Evolutionary conservation across 805 yeast genomes (phyloP), one percentile per base, ranked within the genome.

Genomic region (Starmera caribaea): DNA sequence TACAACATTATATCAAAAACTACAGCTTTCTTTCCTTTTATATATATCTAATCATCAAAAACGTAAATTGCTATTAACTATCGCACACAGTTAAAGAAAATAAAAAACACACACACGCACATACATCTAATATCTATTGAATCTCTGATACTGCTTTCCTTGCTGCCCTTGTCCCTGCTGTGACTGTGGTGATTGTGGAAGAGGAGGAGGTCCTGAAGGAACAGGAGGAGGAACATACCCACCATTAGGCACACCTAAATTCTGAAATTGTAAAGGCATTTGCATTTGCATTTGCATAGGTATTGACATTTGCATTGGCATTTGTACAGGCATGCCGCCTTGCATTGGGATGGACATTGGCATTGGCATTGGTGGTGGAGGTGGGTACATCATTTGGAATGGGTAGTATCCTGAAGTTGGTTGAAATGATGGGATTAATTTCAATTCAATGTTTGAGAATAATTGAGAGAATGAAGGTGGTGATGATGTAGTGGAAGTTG

Each of bases 381-480:
- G 32, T 15, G 40, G 37, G 21, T 38, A 33, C 16, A 42, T 42
- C 37, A 51, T 43, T 35, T 53, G 58, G 21, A 51, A 41, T 34
- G 49, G 44, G 26, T 39, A 43, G 37, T 41, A 45, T 10, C 26
- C 17, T 36, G 47, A 30, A 39, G 43, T 32, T 40, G 45, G 16
- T 37, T 41, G 8, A 16, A 36, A 30, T 28, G 41, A 39, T 10
- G 40, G 24, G 11, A 34, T 16, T 30, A 36, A 39, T 21, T 40
- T 31, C n/a, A 26, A 8, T 15, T 34, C 30, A 14, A 26, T 10
- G 3, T 34, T 37, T 37, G 17, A 35, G 40, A 15, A 34, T n/a
- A 17, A 13, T 43, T 24, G 35, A 41, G 38, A 16, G 30, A 27
- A 17, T 35, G 36, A 21, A 9, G 38, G 29, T 37, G 42, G 8